Percentiles rank a stretch among this genome's conserved stretches.
Conservation (phyloP, 768 basidiomycete genomes). For the Lyophyllum decastes region DNA sequence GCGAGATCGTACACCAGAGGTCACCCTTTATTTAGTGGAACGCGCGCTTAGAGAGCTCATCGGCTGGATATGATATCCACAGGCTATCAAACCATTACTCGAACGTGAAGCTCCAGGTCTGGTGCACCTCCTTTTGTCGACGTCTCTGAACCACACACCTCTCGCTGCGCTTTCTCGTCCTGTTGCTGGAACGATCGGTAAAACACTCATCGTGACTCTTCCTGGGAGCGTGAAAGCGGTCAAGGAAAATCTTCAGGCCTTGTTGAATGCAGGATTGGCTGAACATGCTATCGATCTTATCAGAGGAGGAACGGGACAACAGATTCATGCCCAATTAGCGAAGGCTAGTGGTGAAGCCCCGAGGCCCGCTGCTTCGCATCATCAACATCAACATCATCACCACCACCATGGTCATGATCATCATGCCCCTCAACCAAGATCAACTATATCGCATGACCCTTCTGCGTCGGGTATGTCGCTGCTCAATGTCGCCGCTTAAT, state of each 20-base stretch:
- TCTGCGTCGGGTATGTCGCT: constrained; percentile 56
- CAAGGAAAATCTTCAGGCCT: constrained; percentile 68
- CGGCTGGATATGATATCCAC: neutral
- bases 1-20: constrained; percentile 85
- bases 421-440: constrained; percentile 52
- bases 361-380: constrained; percentile 30
- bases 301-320: constrained; percentile 63
- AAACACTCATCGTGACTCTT: constrained; percentile 74
- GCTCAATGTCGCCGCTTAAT: neutral
- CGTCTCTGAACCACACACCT: constrained; percentile 74
- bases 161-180: constrained; percentile 84
- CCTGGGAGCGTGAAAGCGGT: constrained; percentile 89
- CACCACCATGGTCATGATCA: constrained; percentile 39
- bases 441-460: constrained; percentile 68
- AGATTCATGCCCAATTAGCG: constrained; percentile 55
- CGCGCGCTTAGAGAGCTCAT: neutral
- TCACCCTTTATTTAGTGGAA: constrained; percentile 22
- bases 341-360: constrained; percentile 23
- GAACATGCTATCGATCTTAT: constrained; percentile 75
- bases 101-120: constrained; percentile 71
- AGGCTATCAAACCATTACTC: constrained; percentile 67
- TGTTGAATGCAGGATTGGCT: constrained; percentile 59
- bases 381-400: constrained; percentile 33
- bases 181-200: constrained; percentile 69
- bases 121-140: constrained; percentile 68